Evolutionary conservation across 2,329 filamentous ascomycete genomes (phyloP).

Genomic region (Tolypocladium cylindrosporum): DNA sequence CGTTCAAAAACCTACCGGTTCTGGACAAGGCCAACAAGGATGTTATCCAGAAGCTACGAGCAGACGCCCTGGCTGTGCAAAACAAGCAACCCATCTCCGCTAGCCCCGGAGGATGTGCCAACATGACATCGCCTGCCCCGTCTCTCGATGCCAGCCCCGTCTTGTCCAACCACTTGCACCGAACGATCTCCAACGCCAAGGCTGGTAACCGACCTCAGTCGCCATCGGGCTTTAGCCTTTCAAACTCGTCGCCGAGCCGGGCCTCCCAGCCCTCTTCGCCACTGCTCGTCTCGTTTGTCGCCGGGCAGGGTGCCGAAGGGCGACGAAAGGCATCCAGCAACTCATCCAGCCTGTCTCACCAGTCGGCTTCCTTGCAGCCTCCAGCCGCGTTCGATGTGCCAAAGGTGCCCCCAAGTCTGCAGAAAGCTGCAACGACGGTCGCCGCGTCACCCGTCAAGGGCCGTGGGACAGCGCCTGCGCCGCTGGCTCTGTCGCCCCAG

Average conservation of each 20-base stretch:
- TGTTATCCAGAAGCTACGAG: slow-evolving; percentile 89
- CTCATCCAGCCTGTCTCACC: slow-evolving; percentile 73
- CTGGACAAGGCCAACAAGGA: slow-evolving; percentile 98
- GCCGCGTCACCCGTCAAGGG: slow-evolving; percentile 48
- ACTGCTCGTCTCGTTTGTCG: slow-evolving; percentile 91
- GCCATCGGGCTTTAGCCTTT: slow-evolving; percentile 68
- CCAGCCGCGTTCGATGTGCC: slow-evolving; percentile 63
- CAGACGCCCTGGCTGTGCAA: slow-evolving; percentile 70
- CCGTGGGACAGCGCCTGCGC: slow-evolving; percentile 39
- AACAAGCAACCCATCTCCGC: slow-evolving; percentile 36
- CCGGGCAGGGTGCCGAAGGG: slow-evolving; percentile 65
- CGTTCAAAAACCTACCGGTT: slow-evolving; percentile 94
- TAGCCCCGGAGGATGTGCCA: slow-evolving; percentile 32
- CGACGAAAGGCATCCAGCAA: slow-evolving; percentile 88
- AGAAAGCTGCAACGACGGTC: slow-evolving; percentile 48
- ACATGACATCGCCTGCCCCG: slow-evolving; percentile 49
- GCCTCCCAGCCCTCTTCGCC: slow-evolving; percentile 61
- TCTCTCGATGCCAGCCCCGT: slow-evolving; percentile 79
- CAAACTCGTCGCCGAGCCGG: slow-evolving; percentile 79
- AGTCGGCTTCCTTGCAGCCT: slow-evolving; percentile 63
- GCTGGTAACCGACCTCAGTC: slow-evolving; percentile 71
- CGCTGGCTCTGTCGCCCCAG: slow-evolving; percentile 49
- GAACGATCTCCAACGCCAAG: slow-evolving; percentile 76
- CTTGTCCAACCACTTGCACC: slow-evolving; percentile 68
- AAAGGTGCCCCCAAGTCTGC: slow-evolving; percentile 47